A percentile compares a stretch with the other conserved stretches of the same genome.
These are phyloP conservation scores for Cajanus cajan DNA, from an alignment of 306 rosid species.

Conservation along the genomic window DNA sequence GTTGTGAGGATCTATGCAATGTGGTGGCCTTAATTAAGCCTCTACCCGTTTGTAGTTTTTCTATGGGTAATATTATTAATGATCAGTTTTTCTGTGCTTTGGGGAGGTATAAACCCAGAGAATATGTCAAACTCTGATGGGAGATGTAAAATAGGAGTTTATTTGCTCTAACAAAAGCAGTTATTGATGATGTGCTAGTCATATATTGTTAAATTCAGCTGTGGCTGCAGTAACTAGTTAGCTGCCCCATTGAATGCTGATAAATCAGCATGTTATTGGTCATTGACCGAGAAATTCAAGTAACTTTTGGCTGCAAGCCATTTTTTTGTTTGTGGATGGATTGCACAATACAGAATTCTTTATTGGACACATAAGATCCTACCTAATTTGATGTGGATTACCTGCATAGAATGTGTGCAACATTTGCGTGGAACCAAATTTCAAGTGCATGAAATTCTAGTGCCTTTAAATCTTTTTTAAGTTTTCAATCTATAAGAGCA, in stretches of 20 bases:
- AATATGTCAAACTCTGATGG: not conserved
- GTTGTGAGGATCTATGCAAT: not conserved
- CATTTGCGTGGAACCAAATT: not conserved
- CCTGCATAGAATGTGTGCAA: not conserved
- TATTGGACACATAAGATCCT: not conserved
- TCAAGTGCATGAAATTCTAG: not conserved
- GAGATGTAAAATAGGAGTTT: not conserved
- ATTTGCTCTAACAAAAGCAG: not conserved
- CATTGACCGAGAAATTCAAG: not conserved
- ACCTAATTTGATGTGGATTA: not conserved
- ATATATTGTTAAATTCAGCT: not conserved
- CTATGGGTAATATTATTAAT: not conserved
- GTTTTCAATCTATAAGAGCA: not conserved
- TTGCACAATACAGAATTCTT: constrained; percentile 1
- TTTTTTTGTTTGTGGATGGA: constrained; percentile 6
- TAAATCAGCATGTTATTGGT: constrained; percentile 4
- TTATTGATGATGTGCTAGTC: constrained; percentile 5
- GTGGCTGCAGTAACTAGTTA: constrained; percentile 3
- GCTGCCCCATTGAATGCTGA: not conserved
- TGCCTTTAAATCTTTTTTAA: not conserved
- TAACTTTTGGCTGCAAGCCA: not conserved
- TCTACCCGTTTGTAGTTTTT: not conserved
- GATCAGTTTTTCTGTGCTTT: not conserved
- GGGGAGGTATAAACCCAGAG: not conserved
- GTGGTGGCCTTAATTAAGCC: constrained; percentile 8